Percentiles rank a stretch among this genome's conserved stretches.
Conservation (phyloP, 2,329 filamentous ascomycete species). For the Colletotrichum sp. region DNA sequence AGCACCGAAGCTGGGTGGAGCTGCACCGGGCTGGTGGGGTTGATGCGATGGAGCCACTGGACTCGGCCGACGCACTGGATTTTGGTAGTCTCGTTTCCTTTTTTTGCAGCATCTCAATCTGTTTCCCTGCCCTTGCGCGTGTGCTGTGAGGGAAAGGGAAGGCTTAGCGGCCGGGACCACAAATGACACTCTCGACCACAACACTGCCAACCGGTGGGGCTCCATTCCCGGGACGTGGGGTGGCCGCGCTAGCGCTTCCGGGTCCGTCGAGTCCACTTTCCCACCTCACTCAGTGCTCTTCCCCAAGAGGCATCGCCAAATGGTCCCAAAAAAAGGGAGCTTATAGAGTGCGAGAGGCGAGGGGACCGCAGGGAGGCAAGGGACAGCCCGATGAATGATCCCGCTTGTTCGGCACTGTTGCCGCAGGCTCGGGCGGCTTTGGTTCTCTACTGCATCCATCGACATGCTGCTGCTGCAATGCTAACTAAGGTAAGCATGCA, state of each 20-base stretch:
- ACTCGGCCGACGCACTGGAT: neutral
- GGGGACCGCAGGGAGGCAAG: neutral
- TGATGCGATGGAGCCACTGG: neutral
- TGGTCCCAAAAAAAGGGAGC: neutral
- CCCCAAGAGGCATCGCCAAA: neutral
- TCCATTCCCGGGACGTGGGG: neutral
- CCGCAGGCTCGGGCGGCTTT: neutral
- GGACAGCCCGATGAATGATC: neutral
- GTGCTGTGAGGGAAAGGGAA: neutral
- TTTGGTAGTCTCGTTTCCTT: neutral
- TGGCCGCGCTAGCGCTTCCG: neutral
- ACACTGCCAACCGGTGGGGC: neutral
- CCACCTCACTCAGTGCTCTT: neutral
- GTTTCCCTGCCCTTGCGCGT: neutral
- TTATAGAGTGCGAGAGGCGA: neutral
- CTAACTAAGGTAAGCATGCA: neutral
- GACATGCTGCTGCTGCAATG: neutral
- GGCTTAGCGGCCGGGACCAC: neutral
- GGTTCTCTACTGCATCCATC: neutral
- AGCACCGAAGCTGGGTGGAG: neutral
- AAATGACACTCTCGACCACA: neutral
- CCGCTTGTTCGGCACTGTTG: neutral
- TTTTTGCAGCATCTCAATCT: neutral
- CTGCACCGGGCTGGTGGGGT: neutral
- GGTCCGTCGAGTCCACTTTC: neutral